Evolutionary conservation across 192 early-diverging fungal genomes (phyloP), one percentile per base, ranked within the genome.

Genomic region (Entrophospora sp.): DNA sequence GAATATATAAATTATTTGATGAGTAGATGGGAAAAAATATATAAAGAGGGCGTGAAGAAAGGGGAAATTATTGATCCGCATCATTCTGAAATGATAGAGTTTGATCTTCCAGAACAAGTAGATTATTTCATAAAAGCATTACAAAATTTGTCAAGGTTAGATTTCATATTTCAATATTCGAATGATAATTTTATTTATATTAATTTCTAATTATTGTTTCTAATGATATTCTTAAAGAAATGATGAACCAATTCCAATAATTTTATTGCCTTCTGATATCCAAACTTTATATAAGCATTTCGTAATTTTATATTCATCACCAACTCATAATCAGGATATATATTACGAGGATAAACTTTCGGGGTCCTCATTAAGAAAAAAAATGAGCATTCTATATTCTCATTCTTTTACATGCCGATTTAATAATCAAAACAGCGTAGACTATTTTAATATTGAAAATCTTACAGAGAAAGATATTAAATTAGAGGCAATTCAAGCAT

Each of bases 291-390:
- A 64, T 8, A 4, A 51, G 12, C 27, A 16, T 25, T 69, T 69
- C 38, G 46, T 49, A 20, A 46, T 40, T 20, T 42, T 24, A 1
- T 40, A 51, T 36, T 16, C 42, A 0, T 64, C 68, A 14, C 18
- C 27, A 40, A 64, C 18, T 12, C 59, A n/a, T 20, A 20, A 40
- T 10, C 40, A 51, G 8, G 45, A 64, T 34, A 52, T 37, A 5
- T 69, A 40, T 42, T 69, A 42, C 28, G 68, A 69, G 55, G 68
- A 69, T 27, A 45, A 51, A 45, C 61, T 63, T 63, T 10, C 16
- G 20, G 68, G 61, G 16, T 14, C 12, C 25, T 62, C 68, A 10
- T 36, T 69, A 22, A 14, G 68, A 22, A 30, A 43, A 31, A 69
- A 64, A 37, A 44, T 64, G 44, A 25, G 16, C 18, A 34, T 37